Conservation (phyloP, 306 rosid species). For the Pueraria montana region DNA sequence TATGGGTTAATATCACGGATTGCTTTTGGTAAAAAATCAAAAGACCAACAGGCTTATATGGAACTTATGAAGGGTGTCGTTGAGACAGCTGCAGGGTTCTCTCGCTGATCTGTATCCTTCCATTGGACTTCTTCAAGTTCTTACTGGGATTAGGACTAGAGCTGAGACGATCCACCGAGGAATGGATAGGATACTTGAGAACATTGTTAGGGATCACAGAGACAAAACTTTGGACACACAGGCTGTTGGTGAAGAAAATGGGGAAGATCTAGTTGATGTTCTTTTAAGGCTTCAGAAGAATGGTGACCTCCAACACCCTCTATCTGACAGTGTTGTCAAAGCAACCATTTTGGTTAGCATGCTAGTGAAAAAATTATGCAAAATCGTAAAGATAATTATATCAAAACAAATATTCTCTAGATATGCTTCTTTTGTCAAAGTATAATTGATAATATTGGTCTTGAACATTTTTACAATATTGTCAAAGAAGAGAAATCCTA, state of each 20-base stretch:
- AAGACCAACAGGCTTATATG: slow-evolving; percentile 39
- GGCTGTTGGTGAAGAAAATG: background rate
- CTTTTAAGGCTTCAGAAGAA: slow-evolving; percentile 49
- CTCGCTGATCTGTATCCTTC: slow-evolving; percentile 51
- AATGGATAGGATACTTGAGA: slow-evolving; percentile 42
- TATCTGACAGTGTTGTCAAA: slow-evolving; percentile 43
- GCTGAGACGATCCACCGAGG: slow-evolving; percentile 35
- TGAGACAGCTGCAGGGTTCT: slow-evolving; percentile 30
- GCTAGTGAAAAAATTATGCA: too few species aligned
- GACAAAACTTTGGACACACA: background rate
- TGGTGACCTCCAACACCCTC: slow-evolving; percentile 38
- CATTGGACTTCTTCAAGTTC: slow-evolving; percentile 34
- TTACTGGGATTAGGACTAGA: slow-evolving; percentile 39
- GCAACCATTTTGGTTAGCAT: slow-evolving; percentile 45
- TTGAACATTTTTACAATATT: too few species aligned
- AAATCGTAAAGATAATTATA: too few species aligned
- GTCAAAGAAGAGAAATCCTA: too few species aligned
- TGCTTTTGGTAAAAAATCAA: slow-evolving; percentile 40
- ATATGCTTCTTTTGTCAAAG: too few species aligned
- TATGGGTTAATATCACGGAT: slow-evolving; percentile 20
- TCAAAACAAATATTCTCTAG: too few species aligned
- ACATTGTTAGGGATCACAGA: slow-evolving; percentile 30
- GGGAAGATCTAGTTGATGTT: slow-evolving; percentile 51
- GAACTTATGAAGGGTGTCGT: slow-evolving; percentile 17
- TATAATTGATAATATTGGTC: too few species aligned